Evolutionary conservation across 164 flowering plant species (phyloP).

Genomic region (Piper betle): DNA sequence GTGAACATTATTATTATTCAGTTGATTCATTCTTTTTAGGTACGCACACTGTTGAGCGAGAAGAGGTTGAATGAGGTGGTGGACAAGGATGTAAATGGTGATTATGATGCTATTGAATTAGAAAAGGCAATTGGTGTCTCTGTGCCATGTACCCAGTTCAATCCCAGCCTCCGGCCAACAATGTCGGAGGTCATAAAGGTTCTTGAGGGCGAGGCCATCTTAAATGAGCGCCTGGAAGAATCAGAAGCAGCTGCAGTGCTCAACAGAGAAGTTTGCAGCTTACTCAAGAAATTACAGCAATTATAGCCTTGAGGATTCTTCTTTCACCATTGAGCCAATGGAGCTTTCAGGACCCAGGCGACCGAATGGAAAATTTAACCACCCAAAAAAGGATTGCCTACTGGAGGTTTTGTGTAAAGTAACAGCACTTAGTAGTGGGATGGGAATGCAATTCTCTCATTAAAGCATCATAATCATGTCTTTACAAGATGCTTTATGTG

Average conservation of each 20-base stretch:
- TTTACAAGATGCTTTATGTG: no score
- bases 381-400: no score
- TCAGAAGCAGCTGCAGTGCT: constrained; percentile 20
- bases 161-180: constrained; percentile 71
- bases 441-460: no score
- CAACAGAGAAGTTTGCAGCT: constrained; percentile 26
- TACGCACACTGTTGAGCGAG: constrained; percentile 47
- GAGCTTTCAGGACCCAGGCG: constrained; percentile 93
- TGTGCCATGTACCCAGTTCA: constrained; percentile 55
- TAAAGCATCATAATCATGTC: no score
- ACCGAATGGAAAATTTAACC: no score
- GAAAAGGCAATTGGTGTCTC: constrained; percentile 55
- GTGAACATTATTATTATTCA: no score
- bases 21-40: constrained; percentile 26
- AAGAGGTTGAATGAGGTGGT: constrained; percentile 57
- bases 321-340: constrained; percentile 79
- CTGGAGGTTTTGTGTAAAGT: no score
- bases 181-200: constrained; percentile 74
- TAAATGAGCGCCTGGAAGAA: constrained; percentile 27
- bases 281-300: constrained; percentile 45
- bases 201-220: constrained; percentile 44
- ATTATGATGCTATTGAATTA: constrained; percentile 39
- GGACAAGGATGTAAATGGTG: constrained; percentile 60
- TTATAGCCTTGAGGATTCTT: constrained; percentile 44
- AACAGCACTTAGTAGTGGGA: no score